phyloP scores from a whole-genome alignment of 2,329 filamentous ascomycete species.

The Ilyonectria mors-panacis region DNA sequence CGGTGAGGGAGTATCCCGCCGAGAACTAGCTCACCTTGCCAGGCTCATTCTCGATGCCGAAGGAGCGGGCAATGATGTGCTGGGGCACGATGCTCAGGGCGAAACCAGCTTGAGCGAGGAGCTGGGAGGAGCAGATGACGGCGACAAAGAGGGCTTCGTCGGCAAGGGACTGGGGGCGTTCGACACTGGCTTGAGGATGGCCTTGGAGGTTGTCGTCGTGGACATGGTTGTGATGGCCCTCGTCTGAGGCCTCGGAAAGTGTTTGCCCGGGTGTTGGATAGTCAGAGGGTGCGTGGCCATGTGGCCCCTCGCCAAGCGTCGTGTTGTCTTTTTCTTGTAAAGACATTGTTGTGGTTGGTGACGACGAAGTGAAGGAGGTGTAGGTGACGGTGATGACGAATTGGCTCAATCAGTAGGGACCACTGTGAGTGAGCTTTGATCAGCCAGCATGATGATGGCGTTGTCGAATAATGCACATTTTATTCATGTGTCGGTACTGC shows the following conservation, averaged over 20 bases:
- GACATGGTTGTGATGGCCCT: slow-evolving; percentile 8
- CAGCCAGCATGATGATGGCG: neutral
- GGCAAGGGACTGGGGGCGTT: slow-evolving; percentile 14
- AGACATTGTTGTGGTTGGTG: slow-evolving; percentile 11
- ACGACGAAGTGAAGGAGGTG: slow-evolving; percentile 1
- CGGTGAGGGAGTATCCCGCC: slow-evolving; percentile 67
- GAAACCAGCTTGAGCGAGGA: slow-evolving; percentile 41
- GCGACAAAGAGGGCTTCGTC: slow-evolving; percentile 24
- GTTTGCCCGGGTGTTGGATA: slow-evolving; percentile 4
- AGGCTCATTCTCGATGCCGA: slow-evolving; percentile 57
- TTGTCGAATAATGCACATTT: slow-evolving; percentile 3
- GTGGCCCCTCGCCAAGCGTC: slow-evolving; percentile 2
- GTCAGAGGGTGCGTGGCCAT: slow-evolving; percentile 1
- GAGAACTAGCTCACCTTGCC: slow-evolving; percentile 64
- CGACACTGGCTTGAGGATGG: neutral
- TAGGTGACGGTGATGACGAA: neutral
- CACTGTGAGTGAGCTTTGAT: slow-evolving; percentile 5
- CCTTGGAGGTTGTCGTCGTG: neutral
- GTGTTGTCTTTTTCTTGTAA: slow-evolving; percentile 18
- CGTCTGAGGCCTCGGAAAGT: slow-evolving; percentile 4
- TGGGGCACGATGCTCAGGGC: slow-evolving; percentile 47
- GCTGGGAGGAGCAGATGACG: slow-evolving; percentile 42
- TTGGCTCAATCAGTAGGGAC: neutral
- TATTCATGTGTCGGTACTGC: neutral
- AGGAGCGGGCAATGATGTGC: slow-evolving; percentile 60